A percentile compares a stretch with the other conserved stretches of the same genome.
phyloP scores from a whole-genome alignment of 2,329 filamentous ascomycete species.

The Sporothrix brasiliensis region DNA sequence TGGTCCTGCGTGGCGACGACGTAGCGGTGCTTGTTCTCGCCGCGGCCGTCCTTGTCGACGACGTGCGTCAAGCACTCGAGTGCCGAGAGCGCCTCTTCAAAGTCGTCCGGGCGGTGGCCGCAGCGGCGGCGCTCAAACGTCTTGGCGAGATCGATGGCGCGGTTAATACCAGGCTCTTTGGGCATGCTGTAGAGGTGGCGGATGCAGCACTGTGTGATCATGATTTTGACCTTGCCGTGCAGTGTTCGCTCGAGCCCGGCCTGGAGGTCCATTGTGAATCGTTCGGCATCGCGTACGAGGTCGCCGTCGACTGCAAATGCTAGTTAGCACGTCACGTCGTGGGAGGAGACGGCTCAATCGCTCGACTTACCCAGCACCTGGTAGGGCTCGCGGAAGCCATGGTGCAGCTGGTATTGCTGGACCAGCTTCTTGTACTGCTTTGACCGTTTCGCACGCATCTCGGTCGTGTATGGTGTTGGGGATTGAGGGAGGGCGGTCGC shows the following conservation, averaged over 20 bases:
- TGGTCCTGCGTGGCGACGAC: constrained; percentile 74
- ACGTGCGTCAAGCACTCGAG: constrained; percentile 67
- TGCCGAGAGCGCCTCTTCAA: constrained; percentile 69
- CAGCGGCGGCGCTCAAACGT: constrained; percentile 72
- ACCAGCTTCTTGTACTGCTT: constrained; percentile 78
- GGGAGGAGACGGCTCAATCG: not conserved
- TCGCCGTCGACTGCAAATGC: constrained; percentile 68
- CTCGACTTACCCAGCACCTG: constrained; percentile 70
- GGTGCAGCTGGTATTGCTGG: constrained; percentile 84
- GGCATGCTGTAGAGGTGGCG: constrained; percentile 37
- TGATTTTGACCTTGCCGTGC: constrained; percentile 82
- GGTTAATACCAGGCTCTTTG: constrained; percentile 34
- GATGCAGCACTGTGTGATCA: constrained; percentile 38
- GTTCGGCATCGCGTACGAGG: constrained; percentile 77
- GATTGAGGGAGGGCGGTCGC: not conserved
- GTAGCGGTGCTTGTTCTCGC: constrained; percentile 77
- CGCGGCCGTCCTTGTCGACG: constrained; percentile 75
- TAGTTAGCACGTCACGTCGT: not conserved
- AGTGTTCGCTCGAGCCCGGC: constrained; percentile 77
- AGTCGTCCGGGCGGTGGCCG: constrained; percentile 72
- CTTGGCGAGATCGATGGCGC: constrained; percentile 75
- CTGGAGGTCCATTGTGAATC: constrained; percentile 88
- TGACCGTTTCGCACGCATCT: constrained; percentile 43
- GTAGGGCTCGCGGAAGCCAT: constrained; percentile 91
- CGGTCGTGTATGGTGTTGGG: constrained; percentile 21